These are phyloP conservation scores for Epichloe sp. DNA, from an alignment of 2,329 filamentous ascomycete genomes.

Conservation along the genomic window DNA sequence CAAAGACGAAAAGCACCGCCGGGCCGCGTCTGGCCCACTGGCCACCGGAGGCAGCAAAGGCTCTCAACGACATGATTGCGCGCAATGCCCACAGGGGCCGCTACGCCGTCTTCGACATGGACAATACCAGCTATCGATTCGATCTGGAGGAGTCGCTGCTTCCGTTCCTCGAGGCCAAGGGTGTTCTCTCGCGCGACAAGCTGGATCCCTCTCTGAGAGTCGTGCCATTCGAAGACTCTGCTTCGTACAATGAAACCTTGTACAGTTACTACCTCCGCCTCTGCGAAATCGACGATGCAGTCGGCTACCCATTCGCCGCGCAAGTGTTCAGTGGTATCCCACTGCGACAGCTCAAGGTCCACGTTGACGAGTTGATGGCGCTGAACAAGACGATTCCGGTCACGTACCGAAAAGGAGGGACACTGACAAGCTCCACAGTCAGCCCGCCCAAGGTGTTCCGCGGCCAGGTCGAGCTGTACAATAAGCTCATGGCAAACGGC, in stretches of 20 bases:
- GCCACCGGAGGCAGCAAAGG: slow-evolving; percentile 21
- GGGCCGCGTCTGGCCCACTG: slow-evolving; percentile 16
- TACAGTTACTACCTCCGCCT: slow-evolving; percentile 33
- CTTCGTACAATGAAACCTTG: slow-evolving; percentile 24
- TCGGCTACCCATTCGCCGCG: slow-evolving; percentile 31
- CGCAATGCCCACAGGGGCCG: slow-evolving; percentile 23
- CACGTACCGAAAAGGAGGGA: slow-evolving; percentile 23
- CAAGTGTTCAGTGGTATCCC: slow-evolving; percentile 29
- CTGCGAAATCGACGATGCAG: slow-evolving; percentile 26
- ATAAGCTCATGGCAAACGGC: slow-evolving; percentile 27
- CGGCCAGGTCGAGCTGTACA: slow-evolving; percentile 30
- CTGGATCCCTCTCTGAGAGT: slow-evolving; percentile 27
- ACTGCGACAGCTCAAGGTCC: slow-evolving; percentile 30
- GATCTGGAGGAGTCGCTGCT: slow-evolving; percentile 31
- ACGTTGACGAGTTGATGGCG: slow-evolving; percentile 33
- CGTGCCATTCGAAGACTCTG: slow-evolving; percentile 28
- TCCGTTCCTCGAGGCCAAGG: slow-evolving; percentile 28
- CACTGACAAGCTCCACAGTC: slow-evolving; percentile 16
- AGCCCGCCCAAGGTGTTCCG: slow-evolving; percentile 23
- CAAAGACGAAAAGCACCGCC: neutral
- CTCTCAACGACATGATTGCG: slow-evolving; percentile 24
- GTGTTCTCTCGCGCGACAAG: slow-evolving; percentile 26
- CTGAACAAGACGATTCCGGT: slow-evolving; percentile 23
- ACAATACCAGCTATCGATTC: slow-evolving; percentile 30
- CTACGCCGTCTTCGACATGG: slow-evolving; percentile 31